Evolutionary conservation across 192 early-diverging fungal genomes (phyloP).

Genomic region (Backusella tarrabulga): DNA sequence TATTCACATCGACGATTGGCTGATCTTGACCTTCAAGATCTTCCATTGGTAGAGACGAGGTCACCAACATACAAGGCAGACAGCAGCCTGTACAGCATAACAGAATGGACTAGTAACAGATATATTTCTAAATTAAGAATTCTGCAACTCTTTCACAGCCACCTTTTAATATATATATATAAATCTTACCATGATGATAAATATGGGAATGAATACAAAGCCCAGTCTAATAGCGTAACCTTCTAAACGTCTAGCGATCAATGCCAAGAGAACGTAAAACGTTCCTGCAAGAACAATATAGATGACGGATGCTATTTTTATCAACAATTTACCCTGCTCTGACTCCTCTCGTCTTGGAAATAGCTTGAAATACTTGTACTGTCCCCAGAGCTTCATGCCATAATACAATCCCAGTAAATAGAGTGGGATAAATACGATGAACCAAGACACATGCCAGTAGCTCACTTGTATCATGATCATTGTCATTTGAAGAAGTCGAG

Average conservation of each 20-base stretch:
- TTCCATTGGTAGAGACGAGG: conserved; percentile 18
- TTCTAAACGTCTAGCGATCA: conserved; percentile 45
- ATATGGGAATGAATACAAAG: conserved; percentile 60
- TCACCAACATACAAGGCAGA: conserved; percentile 47
- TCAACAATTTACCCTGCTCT: conserved; percentile 41
- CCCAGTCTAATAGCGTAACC: conserved; percentile 44
- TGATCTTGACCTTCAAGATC: conserved; percentile 19
- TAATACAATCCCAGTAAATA: conserved; percentile 58
- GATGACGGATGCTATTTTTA: conserved; percentile 32
- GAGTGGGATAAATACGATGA: conserved; percentile 58
- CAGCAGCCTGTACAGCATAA: conserved; percentile 56
- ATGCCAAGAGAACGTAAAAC: conserved; percentile 48
- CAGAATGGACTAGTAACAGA: conserved; percentile 25
- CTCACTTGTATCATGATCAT: conserved; percentile 48
- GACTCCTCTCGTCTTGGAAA: conserved; percentile 34
- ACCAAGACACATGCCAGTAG: conserved; percentile 52
- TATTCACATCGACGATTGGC: conserved; percentile 7
- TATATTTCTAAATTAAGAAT: background rate
- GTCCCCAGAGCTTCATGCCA: conserved; percentile 38
- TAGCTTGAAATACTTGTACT: conserved; percentile 26
- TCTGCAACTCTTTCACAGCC: background rate
- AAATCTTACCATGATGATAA: conserved; percentile 43
- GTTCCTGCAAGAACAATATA: conserved; percentile 21
- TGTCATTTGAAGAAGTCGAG: conserved; percentile 21
- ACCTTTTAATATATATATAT: background rate